Conservation (phyloP, 176 grass and related monocot species). For the Miscanthus lutarioriparius region DNA sequence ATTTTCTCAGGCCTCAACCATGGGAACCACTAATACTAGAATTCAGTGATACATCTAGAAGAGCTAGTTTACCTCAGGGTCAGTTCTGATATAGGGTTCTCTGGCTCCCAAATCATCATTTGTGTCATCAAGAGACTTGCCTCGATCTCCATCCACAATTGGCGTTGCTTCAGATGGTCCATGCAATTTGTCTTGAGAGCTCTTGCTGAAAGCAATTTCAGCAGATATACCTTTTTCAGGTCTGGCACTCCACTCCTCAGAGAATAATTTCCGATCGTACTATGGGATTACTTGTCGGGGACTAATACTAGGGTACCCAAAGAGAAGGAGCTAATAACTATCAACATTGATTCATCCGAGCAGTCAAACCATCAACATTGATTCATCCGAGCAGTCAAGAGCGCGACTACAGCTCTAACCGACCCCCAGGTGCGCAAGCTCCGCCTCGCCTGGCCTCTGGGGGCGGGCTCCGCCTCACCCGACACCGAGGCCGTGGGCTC, state of each 20-base stretch:
- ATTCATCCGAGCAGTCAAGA: too few species aligned
- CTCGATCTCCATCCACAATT: conserved; percentile 36
- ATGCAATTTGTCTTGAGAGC: conserved; percentile 46
- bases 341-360: too few species aligned
- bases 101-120: conserved; percentile 46
- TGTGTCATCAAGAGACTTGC: conserved; percentile 42
- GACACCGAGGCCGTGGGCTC: too few species aligned
- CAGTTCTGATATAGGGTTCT: conserved; percentile 57
- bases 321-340: too few species aligned
- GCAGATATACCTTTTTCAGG: conserved; percentile 72
- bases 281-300: too few species aligned
- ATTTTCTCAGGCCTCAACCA: conserved; percentile 24
- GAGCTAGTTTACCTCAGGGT: conserved; percentile 58
- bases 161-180: conserved; percentile 42
- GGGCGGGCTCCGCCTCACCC: too few species aligned
- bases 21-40: conserved; percentile 22
- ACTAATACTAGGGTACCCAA: too few species aligned
- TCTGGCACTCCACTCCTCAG: conserved; percentile 78
- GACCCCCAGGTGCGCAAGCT: too few species aligned
- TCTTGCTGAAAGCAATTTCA: conserved; percentile 71
- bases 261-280: conserved; percentile 80
- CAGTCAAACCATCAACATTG: too few species aligned
- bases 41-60: conserved; percentile 2
- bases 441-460: too few species aligned
- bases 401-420: too few species aligned